Evolutionary conservation across 441 rosid species (phyloP), one percentile per base, ranked within the genome.

Genomic region (Caryocar brasiliense): DNA sequence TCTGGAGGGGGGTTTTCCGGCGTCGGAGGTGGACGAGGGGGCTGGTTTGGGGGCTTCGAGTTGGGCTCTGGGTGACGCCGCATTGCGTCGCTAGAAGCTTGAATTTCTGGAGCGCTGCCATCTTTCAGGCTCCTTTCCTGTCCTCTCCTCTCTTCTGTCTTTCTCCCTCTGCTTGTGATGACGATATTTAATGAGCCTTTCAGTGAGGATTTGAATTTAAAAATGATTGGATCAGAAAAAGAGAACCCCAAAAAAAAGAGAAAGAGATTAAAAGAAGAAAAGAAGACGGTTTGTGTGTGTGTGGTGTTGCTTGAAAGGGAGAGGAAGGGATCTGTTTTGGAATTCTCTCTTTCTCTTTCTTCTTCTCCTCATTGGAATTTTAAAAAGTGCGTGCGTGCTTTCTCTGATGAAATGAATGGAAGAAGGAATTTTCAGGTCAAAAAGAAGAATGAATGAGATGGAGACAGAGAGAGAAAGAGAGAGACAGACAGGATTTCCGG

Each of bases 61-160:
- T 81, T 0, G 95, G 86, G 55, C 93, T 89, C 51, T 54, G 79
- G 5, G 68, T 61, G 3, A 88, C 81, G 27, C 93, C 90, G 21
- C 85, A 85, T 74, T 82, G 92, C 5, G 87, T 73, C n/a, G 95
- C 84, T 7, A 85, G 69, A 15, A 74, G 73, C 85, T 81, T 85
- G 79, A 82, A 81, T 42, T 77, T 82, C 62, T 85, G 85, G 62
- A 88, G 28, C 13, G 95, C 39, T 11, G 80, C 85, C 96, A 85
- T 87, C 2, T 17, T 26, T 17, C 18, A 33, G 55, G 43, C 40
- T 11, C 23, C 3, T 33, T 50, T 41, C 10, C 0, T 37, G 60
- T 21, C 28, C 17, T 7, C 18, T 46, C 59, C 24, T 47, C 20
- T 42, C 24, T 35, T 56, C 22, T 10, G 6, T 6, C 11, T 10